Conservation (phyloP, 306 rosid species). For the Luffa acutangula region DNA sequence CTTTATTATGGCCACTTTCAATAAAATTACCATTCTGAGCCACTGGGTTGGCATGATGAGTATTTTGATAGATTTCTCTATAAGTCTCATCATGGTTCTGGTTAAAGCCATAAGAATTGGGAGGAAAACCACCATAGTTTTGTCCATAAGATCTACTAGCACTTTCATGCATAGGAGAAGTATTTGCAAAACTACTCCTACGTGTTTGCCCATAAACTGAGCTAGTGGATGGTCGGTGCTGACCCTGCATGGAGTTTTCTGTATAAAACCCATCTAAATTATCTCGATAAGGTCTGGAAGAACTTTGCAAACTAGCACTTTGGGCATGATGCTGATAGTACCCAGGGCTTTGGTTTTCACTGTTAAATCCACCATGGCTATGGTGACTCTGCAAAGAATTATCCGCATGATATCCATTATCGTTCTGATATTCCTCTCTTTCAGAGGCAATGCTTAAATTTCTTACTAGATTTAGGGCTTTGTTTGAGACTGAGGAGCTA, state of each 20-base stretch:
- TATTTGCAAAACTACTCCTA: constrained; percentile 4
- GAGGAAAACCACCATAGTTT: constrained; percentile 3
- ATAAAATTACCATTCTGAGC: neutral
- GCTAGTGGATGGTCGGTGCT: neutral
- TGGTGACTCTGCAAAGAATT: constrained; percentile 2
- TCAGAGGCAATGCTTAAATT: constrained; percentile 28
- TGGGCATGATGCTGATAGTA: constrained; percentile 7
- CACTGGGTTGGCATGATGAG: neutral
- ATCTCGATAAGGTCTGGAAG: neutral
- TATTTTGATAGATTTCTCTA: constrained; percentile 2
- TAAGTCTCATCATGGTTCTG: constrained; percentile 6
- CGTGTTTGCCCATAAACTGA: neutral
- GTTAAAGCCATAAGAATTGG: neutral
- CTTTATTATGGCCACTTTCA: neutral
- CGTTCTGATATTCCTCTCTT: constrained; percentile 24
- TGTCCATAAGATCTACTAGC: constrained; percentile 11
- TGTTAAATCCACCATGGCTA: constrained; percentile 1
- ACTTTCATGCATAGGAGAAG: neutral
- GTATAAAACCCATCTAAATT: neutral
- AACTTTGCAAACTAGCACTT: neutral
- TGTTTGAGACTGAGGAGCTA: neutral
- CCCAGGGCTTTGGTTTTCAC: neutral
- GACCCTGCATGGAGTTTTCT: neutral
- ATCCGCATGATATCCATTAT: constrained; percentile 12
- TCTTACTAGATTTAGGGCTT: constrained; percentile 19